Base-by-base conservation (phyloP, 257 asterid species). In the Phtheirospermum japonicum region DNA sequence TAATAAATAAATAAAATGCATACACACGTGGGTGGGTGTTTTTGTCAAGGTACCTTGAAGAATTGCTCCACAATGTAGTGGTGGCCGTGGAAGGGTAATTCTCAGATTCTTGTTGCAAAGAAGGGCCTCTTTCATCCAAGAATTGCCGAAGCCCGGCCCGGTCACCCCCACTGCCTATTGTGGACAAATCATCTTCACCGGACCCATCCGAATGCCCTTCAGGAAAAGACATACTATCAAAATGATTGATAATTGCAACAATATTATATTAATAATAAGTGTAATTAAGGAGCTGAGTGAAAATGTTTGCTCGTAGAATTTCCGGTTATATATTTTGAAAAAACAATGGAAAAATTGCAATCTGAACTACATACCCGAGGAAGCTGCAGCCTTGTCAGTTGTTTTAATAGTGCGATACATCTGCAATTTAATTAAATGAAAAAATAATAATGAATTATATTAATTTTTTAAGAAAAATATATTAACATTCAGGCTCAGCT, bases 351-450 rank as follows among this genome's bases (percentile, higher is more conserved):
- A 23, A 23, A 23, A 23, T 23, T 23, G 28, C 10, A 65, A 45
- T 71, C 26, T 39, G 17, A 23, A 18, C 17, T 12, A 26, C 53
- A 20, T 82, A 90, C 97, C 97, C 79, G 97, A 87, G 71, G 97
- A 90, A 77, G 81, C 95, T 55, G 97, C 94, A 37, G 96, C 91
- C 63, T 82, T 87, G 86, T 87, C 97, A 68, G 97, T 90, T 32
- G 97, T 87, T 71, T 90, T 90, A 74, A 87, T 95, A 63, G 97
- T 90, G 68, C 97, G 74, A 79, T 90, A 90, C 97, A 90, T 90
- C 97, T 90, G 93, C 95, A 80, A 61, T 48, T 45, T 55, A 61
- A 67, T 23, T 42, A 40, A 65, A 36, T 58, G 10, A 45, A 4
- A 63, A 14, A 6, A 32, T 20, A 34, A 52, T 12, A 45, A 45